Conservation (phyloP, 331 rosid species). For the Malus hybrid region DNA sequence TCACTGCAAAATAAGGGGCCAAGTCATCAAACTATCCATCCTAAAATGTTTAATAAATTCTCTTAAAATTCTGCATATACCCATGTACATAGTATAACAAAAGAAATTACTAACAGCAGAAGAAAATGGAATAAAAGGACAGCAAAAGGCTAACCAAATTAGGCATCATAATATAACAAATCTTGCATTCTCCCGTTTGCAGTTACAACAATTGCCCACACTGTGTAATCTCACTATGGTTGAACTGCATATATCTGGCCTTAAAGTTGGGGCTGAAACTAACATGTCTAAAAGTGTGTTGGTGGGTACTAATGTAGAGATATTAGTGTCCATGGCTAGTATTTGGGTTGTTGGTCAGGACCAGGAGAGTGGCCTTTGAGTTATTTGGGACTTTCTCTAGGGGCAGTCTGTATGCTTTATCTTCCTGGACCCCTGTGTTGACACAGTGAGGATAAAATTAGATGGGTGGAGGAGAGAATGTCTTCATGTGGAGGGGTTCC, state of each 20-base stretch:
- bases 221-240: not conserved
- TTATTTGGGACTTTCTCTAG: not conserved
- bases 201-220: not conserved
- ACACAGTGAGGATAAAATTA: not conserved
- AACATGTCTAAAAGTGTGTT: not conserved
- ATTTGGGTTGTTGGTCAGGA: not conserved
- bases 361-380: not conserved
- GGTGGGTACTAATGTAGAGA: not conserved
- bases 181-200: not conserved
- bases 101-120: not conserved
- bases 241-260: not conserved
- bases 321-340: not conserved
- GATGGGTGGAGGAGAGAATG: not conserved
- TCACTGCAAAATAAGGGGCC: constrained; percentile 43
- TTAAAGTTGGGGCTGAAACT: not conserved
- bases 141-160: not conserved
- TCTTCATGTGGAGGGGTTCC: not conserved
- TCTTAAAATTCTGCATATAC: not conserved
- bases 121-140: not conserved
- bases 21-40: not conserved
- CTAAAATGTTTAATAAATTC: not conserved
- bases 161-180: not conserved
- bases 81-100: not conserved
- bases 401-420: not conserved
- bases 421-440: not conserved